phyloP scores from a whole-genome alignment of 805 yeast species.

The Hanseniaspora lachancei region DNA sequence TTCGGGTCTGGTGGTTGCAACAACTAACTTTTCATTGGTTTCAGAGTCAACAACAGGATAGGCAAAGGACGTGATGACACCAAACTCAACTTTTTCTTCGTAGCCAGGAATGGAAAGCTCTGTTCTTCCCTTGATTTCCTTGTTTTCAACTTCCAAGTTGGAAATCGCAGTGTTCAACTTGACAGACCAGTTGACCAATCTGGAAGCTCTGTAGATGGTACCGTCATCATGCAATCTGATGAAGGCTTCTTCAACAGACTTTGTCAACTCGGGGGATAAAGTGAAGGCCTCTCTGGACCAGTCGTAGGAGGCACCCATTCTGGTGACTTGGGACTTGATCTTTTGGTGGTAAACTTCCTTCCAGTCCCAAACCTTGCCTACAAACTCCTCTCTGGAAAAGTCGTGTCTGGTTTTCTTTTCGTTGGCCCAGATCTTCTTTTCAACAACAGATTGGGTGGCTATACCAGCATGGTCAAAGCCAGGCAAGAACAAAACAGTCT shows the following conservation, averaged over 20 bases:
- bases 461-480: constrained; percentile 99
- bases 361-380: constrained; percentile 94
- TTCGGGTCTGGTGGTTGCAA: constrained; percentile 98
- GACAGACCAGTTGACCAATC: constrained; percentile 94
- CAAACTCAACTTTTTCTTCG: constrained; percentile 82
- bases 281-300: constrained; percentile 95
- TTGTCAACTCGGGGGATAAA: constrained; percentile 59
- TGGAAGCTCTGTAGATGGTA: constrained; percentile 79
- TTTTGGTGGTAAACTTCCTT: constrained; percentile 81
- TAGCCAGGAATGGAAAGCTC: constrained; percentile 77
- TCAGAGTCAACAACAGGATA: constrained; percentile 76
- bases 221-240: constrained; percentile 89
- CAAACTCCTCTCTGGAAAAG: constrained; percentile 80
- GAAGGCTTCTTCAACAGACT: constrained; percentile 82
- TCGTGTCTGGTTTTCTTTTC: constrained; percentile 88
- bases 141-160: constrained; percentile 90
- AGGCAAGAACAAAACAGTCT: constrained; percentile 81
- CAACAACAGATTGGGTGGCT: constrained; percentile 96
- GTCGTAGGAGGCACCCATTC: constrained; percentile 92
- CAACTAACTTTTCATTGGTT: constrained; percentile 55
- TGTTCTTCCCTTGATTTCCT: constrained; percentile 74
- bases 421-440: constrained; percentile 82
- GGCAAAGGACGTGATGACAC: constrained; percentile 91
- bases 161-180: constrained; percentile 90
- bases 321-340: constrained; percentile 71